Base-by-base conservation (phyloP, 129 eudicot species). In the Mikania micrantha region DNA sequence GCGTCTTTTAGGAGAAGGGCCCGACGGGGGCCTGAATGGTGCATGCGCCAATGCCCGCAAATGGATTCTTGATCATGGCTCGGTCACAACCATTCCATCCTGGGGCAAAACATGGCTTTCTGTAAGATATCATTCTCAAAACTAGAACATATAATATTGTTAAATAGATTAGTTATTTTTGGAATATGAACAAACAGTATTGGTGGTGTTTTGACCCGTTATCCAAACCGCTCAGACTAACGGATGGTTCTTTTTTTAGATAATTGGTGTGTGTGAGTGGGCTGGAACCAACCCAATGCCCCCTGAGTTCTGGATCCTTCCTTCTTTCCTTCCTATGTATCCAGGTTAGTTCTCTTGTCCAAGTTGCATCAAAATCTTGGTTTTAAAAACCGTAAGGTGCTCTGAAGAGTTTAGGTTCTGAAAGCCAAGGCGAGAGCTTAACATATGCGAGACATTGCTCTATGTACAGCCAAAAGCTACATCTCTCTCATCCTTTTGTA, bases 51-150 rank as follows among this genome's bases (percentile, higher is more conserved):
- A 77, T 42, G 86, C 86, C 5, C 80, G 83, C 3, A 82, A 74
- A 78, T 82, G 86, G 86, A 82, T 82, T 53, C 62, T 74, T 8
- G 86, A 82, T 20, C 86, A 82, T 60, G 86, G 86, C 3, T 47
- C 68, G 25, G 83, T 74, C 44, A 82, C 86, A 1, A 44, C 49
- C 36, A 74, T 78, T 49, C 86, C 86, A 66, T 82, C 86, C 5
- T 82, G 86, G 86, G 82, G 82, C 5, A 78, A 78, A 44, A 78
- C 82, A 48, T 78, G 82, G 82, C 82, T 78, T 60, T 78, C 82
- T 1, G 82, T 73, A 78, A 47, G 82, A 49, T 22, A 50, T 36
- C 2, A 58, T 22, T 50, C 12, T 35, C 22, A 45, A 27, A 56
- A 56, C 62, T 27, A 56, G 12, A 11, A 28, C 12, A 54, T 54